Conservation (phyloP, 2,329 filamentous ascomycete genomes). For the Nothomitra cinnamomea region DNA sequence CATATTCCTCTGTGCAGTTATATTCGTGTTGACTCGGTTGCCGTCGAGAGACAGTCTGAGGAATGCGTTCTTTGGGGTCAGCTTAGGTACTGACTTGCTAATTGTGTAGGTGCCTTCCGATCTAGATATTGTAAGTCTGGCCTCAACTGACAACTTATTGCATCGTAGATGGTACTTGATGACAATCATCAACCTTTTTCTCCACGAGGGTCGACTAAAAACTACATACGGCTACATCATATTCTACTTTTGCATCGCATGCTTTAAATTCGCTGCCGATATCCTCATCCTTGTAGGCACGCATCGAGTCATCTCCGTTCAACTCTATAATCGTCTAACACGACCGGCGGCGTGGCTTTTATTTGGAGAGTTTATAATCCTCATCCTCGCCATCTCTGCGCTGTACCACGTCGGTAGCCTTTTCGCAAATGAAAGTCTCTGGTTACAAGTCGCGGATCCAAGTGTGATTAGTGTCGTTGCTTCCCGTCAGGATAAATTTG, state of each 20-base stretch:
- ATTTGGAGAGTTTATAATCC: not conserved
- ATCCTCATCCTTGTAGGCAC: not conserved
- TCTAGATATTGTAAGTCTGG: not conserved
- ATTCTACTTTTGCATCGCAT: constrained; percentile 1
- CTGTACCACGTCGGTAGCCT: not conserved
- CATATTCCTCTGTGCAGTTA: not conserved
- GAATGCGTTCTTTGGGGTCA: not conserved
- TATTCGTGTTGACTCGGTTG: not conserved
- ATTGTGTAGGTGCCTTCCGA: not conserved
- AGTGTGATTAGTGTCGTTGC: not conserved
- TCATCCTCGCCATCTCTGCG: not conserved
- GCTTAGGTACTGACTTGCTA: not conserved
- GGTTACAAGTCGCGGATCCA: not conserved
- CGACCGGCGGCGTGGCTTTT: not conserved
- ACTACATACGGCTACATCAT: not conserved
- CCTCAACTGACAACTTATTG: not conserved
- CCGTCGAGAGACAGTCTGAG: not conserved
- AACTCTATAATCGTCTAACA: not conserved
- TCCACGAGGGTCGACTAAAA: not conserved
- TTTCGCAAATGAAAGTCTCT: not conserved
- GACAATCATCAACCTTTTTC: not conserved
- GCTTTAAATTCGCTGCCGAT: not conserved
- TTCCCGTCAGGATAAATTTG: not conserved
- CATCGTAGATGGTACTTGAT: not conserved
- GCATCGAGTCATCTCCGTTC: not conserved